A percentile compares a stretch with the other conserved stretches of the same genome.
Conservation (phyloP, 208 protist species). For the Jaenimonas drosophilae region DNA sequence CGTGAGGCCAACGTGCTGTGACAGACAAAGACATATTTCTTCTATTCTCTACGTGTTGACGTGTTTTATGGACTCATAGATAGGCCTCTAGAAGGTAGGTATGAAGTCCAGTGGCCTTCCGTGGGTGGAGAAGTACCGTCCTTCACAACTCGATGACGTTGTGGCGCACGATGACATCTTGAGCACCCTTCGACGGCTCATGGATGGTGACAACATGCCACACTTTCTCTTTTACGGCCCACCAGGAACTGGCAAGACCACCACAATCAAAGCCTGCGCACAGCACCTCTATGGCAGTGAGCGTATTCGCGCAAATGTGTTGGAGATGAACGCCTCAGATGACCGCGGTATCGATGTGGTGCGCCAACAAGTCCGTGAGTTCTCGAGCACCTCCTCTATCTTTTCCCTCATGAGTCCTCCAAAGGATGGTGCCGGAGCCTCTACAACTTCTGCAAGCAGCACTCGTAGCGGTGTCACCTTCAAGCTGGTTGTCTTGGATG, state of each 20-base stretch:
- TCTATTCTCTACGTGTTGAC: no score
- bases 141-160: conserved; percentile 79
- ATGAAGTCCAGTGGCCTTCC: conserved; percentile 32
- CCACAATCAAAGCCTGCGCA: conserved; percentile 83
- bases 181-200: conserved; percentile 83
- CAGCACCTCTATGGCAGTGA: conserved; percentile 91
- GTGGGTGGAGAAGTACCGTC: conserved; percentile 96
- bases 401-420: conserved; percentile 52
- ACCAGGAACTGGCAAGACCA: conserved; percentile 89
- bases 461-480: no score
- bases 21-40: no score
- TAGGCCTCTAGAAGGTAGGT: conserved; percentile 6
- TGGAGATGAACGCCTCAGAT: conserved; percentile 99
- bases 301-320: conserved; percentile 71
- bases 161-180: conserved; percentile 92
- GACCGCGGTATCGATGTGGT: conserved; percentile 98
- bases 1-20: no score
- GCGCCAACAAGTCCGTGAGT: conserved; percentile 96
- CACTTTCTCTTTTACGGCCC: conserved; percentile 99
- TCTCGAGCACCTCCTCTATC: conserved; percentile 95
- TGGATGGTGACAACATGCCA: conserved; percentile 91
- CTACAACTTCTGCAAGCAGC: no score
- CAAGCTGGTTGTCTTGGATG: conserved; percentile 99
- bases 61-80: conserved; percentile 3
- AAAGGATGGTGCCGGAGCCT: not conserved